Evolutionary conservation across 2,329 filamentous ascomycete genomes (phyloP).

Genomic region (Ceratocystis huliohia): DNA sequence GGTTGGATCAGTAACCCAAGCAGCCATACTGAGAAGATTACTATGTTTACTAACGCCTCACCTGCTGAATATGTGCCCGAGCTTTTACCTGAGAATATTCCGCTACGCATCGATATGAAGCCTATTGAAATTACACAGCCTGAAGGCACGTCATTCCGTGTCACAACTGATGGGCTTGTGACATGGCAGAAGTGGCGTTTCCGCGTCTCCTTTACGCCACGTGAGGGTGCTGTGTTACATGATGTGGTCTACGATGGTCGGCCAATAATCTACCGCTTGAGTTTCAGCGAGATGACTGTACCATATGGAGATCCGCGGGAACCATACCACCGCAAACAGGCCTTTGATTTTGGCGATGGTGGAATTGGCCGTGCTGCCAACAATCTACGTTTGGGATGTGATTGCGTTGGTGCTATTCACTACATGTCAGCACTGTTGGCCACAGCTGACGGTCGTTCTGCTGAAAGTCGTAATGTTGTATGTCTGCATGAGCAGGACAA

Average conservation of each 20-base stretch:
- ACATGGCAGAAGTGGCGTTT: constrained; percentile 59
- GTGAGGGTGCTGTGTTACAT: constrained; percentile 59
- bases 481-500: constrained; percentile 61
- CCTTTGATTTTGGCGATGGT: constrained; percentile 59
- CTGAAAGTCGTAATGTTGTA: constrained; percentile 43
- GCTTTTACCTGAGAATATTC: constrained; percentile 35
- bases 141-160: constrained; percentile 53
- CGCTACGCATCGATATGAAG: constrained; percentile 42
- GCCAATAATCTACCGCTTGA: constrained; percentile 53
- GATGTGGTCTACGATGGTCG: constrained; percentile 55
- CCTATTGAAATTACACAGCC: constrained; percentile 60
- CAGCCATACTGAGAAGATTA: constrained; percentile 28
- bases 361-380: constrained; percentile 56
- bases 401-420: constrained; percentile 56
- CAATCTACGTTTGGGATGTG: constrained; percentile 55
- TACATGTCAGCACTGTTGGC: constrained; percentile 47
- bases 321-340: constrained; percentile 56
- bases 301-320: constrained; percentile 54
- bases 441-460: constrained; percentile 40
- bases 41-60: constrained; percentile 33
- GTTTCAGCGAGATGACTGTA: constrained; percentile 57
- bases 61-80: constrained; percentile 39
- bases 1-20: constrained; percentile 25
- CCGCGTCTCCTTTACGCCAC: constrained; percentile 54
- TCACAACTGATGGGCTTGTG: constrained; percentile 37